phyloP scores from a whole-genome alignment of 2,329 filamentous ascomycete species.

The Dothistroma pini region DNA sequence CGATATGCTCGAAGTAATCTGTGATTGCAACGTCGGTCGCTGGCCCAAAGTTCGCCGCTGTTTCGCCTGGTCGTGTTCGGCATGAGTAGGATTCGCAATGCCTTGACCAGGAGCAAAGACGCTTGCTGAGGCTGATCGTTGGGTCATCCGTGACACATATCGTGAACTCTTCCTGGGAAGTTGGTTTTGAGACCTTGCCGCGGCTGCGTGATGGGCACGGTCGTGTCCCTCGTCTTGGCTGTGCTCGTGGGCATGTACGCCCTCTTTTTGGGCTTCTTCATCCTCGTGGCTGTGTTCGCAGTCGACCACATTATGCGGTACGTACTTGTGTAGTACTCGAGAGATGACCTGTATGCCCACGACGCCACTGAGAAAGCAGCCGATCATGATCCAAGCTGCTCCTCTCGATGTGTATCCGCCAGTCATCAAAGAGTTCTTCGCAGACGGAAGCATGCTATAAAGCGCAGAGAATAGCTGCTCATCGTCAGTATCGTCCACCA shows the following conservation, averaged over 20 bases:
- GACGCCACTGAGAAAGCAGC: slow-evolving; percentile 67
- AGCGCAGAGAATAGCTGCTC: slow-evolving; percentile 81
- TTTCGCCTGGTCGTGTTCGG: not conserved
- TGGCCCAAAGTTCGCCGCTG: slow-evolving; percentile 1
- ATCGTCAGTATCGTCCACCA: slow-evolving; percentile 7
- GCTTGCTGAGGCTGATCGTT: slow-evolving; percentile 17
- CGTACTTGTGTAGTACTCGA: slow-evolving; percentile 65
- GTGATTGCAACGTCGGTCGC: slow-evolving; percentile 41
- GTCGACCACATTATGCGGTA: slow-evolving; percentile 76
- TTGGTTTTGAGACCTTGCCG: slow-evolving; percentile 4
- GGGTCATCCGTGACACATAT: slow-evolving; percentile 20
- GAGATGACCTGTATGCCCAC: slow-evolving; percentile 72
- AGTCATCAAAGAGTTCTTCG: slow-evolving; percentile 70
- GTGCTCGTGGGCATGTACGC: slow-evolving; percentile 9
- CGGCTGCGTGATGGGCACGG: slow-evolving; percentile 23
- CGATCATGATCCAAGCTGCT: slow-evolving; percentile 67
- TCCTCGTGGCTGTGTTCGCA: slow-evolving; percentile 72
- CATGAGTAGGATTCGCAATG: slow-evolving; percentile 19
- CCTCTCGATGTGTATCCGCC: slow-evolving; percentile 63
- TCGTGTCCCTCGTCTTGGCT: slow-evolving; percentile 25
- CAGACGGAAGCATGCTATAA: slow-evolving; percentile 88
- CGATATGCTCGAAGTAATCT: slow-evolving; percentile 44
- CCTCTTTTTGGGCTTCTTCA: slow-evolving; percentile 38
- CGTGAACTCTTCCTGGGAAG: slow-evolving; percentile 19
- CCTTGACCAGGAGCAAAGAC: not conserved